These are phyloP conservation scores for Rugiboletus extremiorientalis DNA, from an alignment of 1,284 basidiomycete genomes.

Conservation along the genomic window DNA sequence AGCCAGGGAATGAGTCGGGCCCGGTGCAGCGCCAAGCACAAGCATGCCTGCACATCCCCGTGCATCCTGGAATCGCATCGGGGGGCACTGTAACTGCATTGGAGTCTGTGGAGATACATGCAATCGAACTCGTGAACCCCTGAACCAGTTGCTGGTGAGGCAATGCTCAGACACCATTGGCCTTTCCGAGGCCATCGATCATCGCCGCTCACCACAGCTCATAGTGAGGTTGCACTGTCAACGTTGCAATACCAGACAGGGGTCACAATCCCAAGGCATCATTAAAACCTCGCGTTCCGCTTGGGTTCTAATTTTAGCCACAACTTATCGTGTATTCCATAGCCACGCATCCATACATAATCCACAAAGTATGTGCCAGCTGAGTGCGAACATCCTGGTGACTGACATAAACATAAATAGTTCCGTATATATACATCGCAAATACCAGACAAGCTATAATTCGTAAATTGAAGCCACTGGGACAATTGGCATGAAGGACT, in stretches of 20 bases:
- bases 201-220: not conserved
- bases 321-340: not conserved
- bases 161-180: not conserved
- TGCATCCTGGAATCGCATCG: constrained; percentile 5
- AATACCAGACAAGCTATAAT: not conserved
- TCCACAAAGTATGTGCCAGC: not conserved
- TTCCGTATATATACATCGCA: not conserved
- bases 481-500: not conserved
- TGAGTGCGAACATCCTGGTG: not conserved
- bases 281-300: not conserved
- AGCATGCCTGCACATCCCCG: constrained; percentile 2
- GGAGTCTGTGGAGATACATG: constrained; percentile 3
- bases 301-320: not conserved
- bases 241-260: not conserved
- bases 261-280: not conserved
- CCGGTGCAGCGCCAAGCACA: constrained; percentile 13
- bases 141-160: constrained; percentile 2
- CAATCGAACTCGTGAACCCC: not conserved
- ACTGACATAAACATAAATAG: not conserved
- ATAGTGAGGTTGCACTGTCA: not conserved
- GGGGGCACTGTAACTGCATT: constrained; percentile 3
- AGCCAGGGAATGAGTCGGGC: constrained; percentile 14
- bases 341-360: not conserved
- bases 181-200: not conserved
- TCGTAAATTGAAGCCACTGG: not conserved